A percentile compares a stretch with the other conserved stretches of the same genome.
phyloP scores from a whole-genome alignment of 192 early-diverging fungal genomes.

The Fimicolochytrium jonesii region DNA sequence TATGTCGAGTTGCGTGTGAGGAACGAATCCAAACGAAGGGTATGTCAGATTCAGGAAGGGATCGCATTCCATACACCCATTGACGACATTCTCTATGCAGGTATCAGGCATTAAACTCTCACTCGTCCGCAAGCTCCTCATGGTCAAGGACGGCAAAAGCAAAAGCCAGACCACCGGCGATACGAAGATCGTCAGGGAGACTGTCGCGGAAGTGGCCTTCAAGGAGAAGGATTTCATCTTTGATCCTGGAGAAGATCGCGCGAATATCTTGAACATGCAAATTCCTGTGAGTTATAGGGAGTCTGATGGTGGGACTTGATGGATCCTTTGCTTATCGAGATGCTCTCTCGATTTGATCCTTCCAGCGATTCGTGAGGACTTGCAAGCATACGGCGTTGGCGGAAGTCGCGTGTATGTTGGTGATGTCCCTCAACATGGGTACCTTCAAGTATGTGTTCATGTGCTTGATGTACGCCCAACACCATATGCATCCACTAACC shows the following conservation, averaged over 20 bases:
- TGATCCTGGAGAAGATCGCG: conserved; percentile 54
- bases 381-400: conserved; percentile 53
- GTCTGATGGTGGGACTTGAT: no score
- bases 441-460: conserved; percentile 13
- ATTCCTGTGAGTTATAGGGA: no score
- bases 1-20: conserved; percentile 29
- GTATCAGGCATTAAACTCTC: conserved; percentile 53
- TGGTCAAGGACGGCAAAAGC: conserved; percentile 41
- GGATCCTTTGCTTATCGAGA: no score
- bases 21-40: conserved; percentile 46
- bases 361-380: conserved; percentile 38
- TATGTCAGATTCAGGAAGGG: conserved; percentile 8
- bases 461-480: no score
- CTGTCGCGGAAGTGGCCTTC: conserved; percentile 43
- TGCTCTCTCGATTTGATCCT: no score
- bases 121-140: conserved; percentile 40
- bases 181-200: conserved; percentile 41
- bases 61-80: neutral
- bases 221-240: conserved; percentile 55
- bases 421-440: conserved; percentile 25
- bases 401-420: conserved; percentile 43
- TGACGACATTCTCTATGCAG: conserved; percentile 17
- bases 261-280: conserved; percentile 46
- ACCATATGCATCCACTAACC: no score
- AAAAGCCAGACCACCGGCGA: conserved; percentile 34